Evolutionary conservation across 306 rosid genomes (phyloP).

Genomic region (Vicia faba): DNA sequence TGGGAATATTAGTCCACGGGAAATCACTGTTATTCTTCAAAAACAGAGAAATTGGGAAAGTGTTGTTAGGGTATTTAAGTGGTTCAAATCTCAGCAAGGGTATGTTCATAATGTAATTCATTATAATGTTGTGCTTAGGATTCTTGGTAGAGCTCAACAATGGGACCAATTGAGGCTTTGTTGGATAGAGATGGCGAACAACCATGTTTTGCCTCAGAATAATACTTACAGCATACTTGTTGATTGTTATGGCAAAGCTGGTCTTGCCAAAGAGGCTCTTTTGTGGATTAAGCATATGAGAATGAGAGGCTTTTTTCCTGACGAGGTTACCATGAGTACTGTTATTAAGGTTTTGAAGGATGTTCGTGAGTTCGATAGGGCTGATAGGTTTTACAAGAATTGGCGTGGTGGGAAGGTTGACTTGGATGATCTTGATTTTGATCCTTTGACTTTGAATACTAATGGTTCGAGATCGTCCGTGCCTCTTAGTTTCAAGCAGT

Average conservation of each 20-base stretch:
- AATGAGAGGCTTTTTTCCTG: conserved; percentile 68
- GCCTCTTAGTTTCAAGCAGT: conserved; percentile 74
- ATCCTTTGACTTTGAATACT: conserved; percentile 42
- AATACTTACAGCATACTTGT: conserved; percentile 82
- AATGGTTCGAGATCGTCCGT: conserved; percentile 47
- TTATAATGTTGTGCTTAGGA: conserved; percentile 80
- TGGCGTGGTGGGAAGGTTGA: conserved; percentile 77
- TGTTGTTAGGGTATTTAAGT: conserved; percentile 59
- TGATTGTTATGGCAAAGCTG: conserved; percentile 83
- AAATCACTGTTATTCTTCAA: conserved; percentile 69
- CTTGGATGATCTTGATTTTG: conserved; percentile 68
- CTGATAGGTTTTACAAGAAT: conserved; percentile 69
- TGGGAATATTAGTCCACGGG: conserved; percentile 54
- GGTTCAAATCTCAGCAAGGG: conserved; percentile 65
- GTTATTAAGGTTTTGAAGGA: conserved; percentile 82
- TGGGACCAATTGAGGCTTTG: conserved; percentile 82
- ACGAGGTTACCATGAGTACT: conserved; percentile 90
- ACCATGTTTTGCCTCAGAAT: conserved; percentile 59
- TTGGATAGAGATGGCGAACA: conserved; percentile 84
- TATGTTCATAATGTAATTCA: conserved; percentile 81
- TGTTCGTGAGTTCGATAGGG: conserved; percentile 68
- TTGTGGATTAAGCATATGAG: conserved; percentile 90
- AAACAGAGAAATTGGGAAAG: conserved; percentile 69
- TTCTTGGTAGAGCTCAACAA: conserved; percentile 70
- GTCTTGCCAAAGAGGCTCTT: conserved; percentile 77